These are phyloP conservation scores for Vaccinium macrocarpon DNA, from an alignment of 148 eudicot species.

Conservation along the genomic window DNA sequence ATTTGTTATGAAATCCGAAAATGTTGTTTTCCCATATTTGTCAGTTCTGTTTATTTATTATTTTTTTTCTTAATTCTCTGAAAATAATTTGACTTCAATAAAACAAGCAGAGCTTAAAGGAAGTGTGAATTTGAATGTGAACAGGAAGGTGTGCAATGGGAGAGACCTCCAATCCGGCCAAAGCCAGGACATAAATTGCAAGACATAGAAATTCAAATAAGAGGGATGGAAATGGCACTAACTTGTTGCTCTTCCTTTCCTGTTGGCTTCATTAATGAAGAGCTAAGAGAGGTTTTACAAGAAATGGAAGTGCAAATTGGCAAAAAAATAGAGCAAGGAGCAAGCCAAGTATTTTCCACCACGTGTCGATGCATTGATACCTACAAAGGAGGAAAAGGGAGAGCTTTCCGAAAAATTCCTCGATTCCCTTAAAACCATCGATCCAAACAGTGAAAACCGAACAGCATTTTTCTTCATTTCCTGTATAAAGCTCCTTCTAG, in stretches of 20 bases:
- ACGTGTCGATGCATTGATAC: constrained; percentile 18
- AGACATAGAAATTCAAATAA: constrained; percentile 34
- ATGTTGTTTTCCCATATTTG: neutral
- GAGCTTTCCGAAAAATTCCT: constrained; percentile 17
- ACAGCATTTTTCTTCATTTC: constrained; percentile 31
- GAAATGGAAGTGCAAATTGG: constrained; percentile 16
- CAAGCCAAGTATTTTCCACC: constrained; percentile 27
- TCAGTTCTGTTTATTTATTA: neutral
- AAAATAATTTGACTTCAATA: neutral
- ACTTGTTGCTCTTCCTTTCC: constrained; percentile 21
- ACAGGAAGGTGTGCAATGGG: constrained; percentile 51
- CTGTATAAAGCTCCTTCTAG: constrained; percentile 28
- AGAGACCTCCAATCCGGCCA: constrained; percentile 25
- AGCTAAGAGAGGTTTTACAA: constrained; percentile 24
- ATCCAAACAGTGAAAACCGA: constrained; percentile 16
- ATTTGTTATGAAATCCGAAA: neutral
- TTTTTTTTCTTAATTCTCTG: neutral
- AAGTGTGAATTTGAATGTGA: neutral
- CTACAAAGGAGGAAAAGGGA: constrained; percentile 16
- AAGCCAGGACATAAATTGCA: constrained; percentile 33
- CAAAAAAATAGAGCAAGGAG: constrained; percentile 29
- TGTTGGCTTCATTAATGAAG: constrained; percentile 14
- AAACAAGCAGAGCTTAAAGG: neutral
- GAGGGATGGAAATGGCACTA: constrained; percentile 52
- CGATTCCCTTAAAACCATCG: constrained; percentile 4